Evolutionary conservation across 176 grass and related monocot species (phyloP).

Genomic region (Triticum timopheevii): DNA sequence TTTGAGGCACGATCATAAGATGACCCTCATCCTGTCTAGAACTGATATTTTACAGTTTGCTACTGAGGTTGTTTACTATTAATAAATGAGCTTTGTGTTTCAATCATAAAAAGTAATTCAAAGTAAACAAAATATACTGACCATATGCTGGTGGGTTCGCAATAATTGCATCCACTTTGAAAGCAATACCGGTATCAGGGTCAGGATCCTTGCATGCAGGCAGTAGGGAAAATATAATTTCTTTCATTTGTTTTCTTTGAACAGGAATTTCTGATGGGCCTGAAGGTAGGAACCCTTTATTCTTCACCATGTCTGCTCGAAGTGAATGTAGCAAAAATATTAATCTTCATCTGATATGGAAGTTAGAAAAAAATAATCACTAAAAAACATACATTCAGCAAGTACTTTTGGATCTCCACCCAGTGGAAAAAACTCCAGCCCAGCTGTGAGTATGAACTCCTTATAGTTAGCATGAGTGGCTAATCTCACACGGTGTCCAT

Average conservation of each 20-base stretch:
- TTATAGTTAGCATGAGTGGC: conserved; percentile 98
- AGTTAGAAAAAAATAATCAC: background rate
- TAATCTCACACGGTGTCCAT: conserved; percentile 89
- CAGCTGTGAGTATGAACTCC: conserved; percentile 87
- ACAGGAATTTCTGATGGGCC: conserved; percentile 83
- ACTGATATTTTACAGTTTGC: background rate
- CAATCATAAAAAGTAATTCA: background rate
- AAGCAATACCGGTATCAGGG: conserved; percentile 59
- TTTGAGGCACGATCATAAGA: background rate
- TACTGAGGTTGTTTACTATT: background rate
- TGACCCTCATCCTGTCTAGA: background rate
- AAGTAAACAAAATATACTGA: conserved; percentile 40
- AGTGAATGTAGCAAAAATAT: conserved; percentile 23
- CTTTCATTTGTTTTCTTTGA: conserved; percentile 94
- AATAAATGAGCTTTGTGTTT: background rate
- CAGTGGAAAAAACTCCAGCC: conserved; percentile 90
- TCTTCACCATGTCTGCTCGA: conserved; percentile 92
- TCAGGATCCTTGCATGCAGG: conserved; percentile 80
- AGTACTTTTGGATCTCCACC: conserved; percentile 95
- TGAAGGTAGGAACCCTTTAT: conserved; percentile 97
- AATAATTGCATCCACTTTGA: conserved; percentile 92
- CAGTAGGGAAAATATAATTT: conserved; percentile 87
- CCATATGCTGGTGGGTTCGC: conserved; percentile 93
- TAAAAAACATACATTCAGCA: conserved; percentile 66
- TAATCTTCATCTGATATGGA: background rate